Evolutionary conservation across 2,329 filamentous ascomycete species (phyloP), one percentile per base, ranked within the genome.

Genomic region (Juglanconis juglandina): DNA sequence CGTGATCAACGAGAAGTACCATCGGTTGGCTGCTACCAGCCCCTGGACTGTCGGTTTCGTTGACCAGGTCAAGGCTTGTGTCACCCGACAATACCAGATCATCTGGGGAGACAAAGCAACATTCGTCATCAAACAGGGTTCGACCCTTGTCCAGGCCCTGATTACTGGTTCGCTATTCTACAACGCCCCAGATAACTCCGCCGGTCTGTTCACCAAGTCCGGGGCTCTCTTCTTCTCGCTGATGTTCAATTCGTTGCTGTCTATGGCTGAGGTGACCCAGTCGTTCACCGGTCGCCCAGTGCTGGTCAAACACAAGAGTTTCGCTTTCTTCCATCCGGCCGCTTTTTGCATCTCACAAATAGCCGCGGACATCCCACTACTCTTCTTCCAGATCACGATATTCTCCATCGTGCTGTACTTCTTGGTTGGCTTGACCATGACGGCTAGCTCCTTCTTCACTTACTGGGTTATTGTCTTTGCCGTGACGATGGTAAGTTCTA

Each of bases 141-240:
- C 81, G 3, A 86, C 82, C 1, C 66, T 89, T 6, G 65, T 78
- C 0, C 84, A 87, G 66, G 85, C 87, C 0, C 71, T 90, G 3
- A 82, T 90, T 60, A 77, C 81, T 1, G 87, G 87, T 5, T 89
- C 86, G 0, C 77, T 90, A 3, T 90, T 90, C 72, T 90, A 90
- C 72, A 79, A 85, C 59, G 82, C 86, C 0, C 80, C 86, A 0
- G 62, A 75, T 30, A 84, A 80, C 53, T 83, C 85, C 0, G 76
- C 72, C 1, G 87, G 87, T 7, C 71, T 90, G 0, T 90, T 90
- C 69, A 68, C 82, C 66, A 88, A 88, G 66, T 79, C 80, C 0
- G 88, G 87, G 51, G 80, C 86, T 0, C 73, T 87, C 5, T 91
- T 90, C 76, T 82, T 89, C 54, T 76, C 86, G 0, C 74, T 89